Base-by-base conservation (phyloP, 495 filamentous ascomycete species). In the Hyaloscypha hepaticicola region DNA sequence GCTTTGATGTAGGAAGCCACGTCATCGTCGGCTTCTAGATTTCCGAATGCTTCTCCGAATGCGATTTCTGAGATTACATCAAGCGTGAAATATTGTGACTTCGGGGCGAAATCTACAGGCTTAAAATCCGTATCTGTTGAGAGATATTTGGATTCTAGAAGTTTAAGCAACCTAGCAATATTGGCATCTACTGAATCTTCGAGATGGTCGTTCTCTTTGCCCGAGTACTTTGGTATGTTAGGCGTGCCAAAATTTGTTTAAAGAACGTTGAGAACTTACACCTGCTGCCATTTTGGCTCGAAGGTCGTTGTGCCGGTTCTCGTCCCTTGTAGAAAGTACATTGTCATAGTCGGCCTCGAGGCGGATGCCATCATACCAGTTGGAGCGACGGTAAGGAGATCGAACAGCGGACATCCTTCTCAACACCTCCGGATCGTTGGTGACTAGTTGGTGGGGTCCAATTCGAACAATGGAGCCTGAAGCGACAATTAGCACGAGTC, bases 51-150 rank as follows among this genome's bases (percentile, higher is more conserved):
- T 28, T 71, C 69, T 1, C 80, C 76, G 33, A 82, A 77, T 19
- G 74, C 77, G n/a, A 82, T 66, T 9, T 74, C 68, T 38, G 72
- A 74, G 52, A 83, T 77, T 8, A 81, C 74, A 58, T 84, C 81
- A 5, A 82, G 67, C 21, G 79, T 78, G 51, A 82, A 72, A 61
- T 73, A 83, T 27, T 79, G 75, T 0, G 72, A 66, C 31, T 75
- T 75, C 12, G 52, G 67, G 5, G 74, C 77, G 24, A 82, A 61
- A 66, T 83, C 79, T 68, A 82, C 75, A 0, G 72, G 68, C 28
- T 67, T 72, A 16, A 61, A 69, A 19, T 65, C 14, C 6, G 25
- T 33, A n/a, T 22, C 60, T 58, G 31, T 34, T 0, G 49, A 56
- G 0, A 68, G n/a, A 38, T 81, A 82, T 61, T 77, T 75, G 3